phyloP scores from a whole-genome alignment of 2,329 filamentous ascomycete genomes.

The Botrytis aclada region DNA sequence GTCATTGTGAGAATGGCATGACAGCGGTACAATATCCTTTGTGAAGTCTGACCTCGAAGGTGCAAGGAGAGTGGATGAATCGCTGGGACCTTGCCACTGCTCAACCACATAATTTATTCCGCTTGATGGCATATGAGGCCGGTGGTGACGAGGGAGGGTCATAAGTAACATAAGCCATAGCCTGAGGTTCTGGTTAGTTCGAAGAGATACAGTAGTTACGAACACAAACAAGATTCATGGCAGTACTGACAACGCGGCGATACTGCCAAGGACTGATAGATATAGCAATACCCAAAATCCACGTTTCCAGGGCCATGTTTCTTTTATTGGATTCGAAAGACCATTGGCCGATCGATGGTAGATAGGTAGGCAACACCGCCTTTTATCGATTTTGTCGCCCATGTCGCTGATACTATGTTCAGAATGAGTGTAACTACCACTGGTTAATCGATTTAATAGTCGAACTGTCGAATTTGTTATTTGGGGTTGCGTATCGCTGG shows the following conservation, averaged over 20 bases:
- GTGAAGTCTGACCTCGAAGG: conserved; percentile 2
- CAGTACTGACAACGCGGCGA: conserved; percentile 10
- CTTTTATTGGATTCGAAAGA: background rate
- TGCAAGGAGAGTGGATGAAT: background rate
- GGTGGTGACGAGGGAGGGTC: background rate
- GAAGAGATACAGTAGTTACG: background rate
- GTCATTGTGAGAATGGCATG: conserved; percentile 51
- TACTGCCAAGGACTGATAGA: background rate
- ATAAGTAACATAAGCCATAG: background rate
- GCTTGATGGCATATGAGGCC: background rate
- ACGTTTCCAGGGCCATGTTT: background rate
- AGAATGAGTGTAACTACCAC: background rate
- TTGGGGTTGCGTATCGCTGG: background rate
- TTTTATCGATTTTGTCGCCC: background rate
- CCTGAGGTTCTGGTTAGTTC: background rate
- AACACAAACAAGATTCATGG: background rate
- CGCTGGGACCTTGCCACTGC: background rate
- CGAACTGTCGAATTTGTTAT: background rate
- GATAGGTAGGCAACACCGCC: background rate
- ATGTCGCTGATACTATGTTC: background rate
- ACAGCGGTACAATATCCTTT: background rate
- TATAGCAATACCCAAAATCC: background rate
- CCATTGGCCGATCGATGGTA: background rate
- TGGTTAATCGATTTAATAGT: background rate
- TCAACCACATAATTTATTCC: background rate